Evolutionary conservation across 768 basidiomycete species (phyloP).

Genomic region (Pilatotrama ljubarskyi): DNA sequence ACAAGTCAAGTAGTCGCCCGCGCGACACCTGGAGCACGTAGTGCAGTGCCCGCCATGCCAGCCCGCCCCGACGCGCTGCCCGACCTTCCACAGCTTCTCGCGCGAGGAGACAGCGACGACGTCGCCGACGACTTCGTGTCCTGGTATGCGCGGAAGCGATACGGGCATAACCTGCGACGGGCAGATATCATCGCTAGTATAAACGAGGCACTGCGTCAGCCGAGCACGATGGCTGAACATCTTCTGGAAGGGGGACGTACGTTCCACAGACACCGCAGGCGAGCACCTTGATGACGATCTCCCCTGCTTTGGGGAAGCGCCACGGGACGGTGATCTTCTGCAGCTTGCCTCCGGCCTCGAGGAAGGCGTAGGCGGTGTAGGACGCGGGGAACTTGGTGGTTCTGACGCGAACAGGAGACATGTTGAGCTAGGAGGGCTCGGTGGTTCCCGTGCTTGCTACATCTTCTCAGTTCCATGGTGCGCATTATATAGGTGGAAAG

Average conservation of each 20-base stretch:
- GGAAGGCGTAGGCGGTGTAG: constrained; percentile 27
- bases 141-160: constrained; percentile 28
- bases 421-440: background rate
- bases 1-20: constrained; percentile 31
- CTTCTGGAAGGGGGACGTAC: constrained; percentile 8
- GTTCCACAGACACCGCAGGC: constrained; percentile 31
- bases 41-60: constrained; percentile 33
- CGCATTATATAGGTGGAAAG: no score
- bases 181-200: constrained; percentile 24
- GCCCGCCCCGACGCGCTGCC: constrained; percentile 32
- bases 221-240: background rate
- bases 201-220: background rate
- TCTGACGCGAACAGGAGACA: constrained; percentile 12
- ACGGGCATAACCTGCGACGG: constrained; percentile 16
- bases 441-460: no score
- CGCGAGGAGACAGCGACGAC: constrained; percentile 24
- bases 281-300: constrained; percentile 31
- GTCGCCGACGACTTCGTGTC: constrained; percentile 32
- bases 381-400: constrained; percentile 10
- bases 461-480: no score
- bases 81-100: constrained; percentile 25
- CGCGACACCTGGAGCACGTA: constrained; percentile 28
- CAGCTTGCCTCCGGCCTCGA: constrained; percentile 25
- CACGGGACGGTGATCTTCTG: constrained; percentile 24
- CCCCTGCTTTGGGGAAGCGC: constrained; percentile 23